Evolutionary conservation across 306 rosid species (phyloP), one percentile per base, ranked within the genome.

Genomic region (Prunus kanzakura): DNA sequence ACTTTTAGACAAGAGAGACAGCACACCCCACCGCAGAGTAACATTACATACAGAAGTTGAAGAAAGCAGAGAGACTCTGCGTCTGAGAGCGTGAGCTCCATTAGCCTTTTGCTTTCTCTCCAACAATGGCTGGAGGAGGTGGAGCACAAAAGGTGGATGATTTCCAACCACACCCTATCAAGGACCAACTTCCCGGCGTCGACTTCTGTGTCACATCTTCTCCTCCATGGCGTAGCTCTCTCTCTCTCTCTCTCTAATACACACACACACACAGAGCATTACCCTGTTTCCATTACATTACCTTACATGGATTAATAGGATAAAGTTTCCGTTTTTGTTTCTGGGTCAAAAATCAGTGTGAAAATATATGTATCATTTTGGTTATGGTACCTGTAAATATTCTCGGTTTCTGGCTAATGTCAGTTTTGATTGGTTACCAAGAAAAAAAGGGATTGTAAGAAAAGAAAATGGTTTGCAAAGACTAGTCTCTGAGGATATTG

Each of bases 121-220:
- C 29, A 15, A 45, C 79, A 67, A 64, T 66, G 79, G 65, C 73
- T 73, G 84, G 78, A 79, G 47, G 79, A 20, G 29, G 89, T 50
- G 89, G 75, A 45, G 70, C 85, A 3, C 77, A 54, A 5, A 90
- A 89, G 72, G 66, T 1, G 11, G 95, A 84, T 54, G 97, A 90
- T 29, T 87, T 87, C 43, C 86, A 66, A 19, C 97, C 98, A 32
- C 96, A 89, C 78, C 93, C 97, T 1, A 78, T 89, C 10, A 90
- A 84, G 84, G 98, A 92, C 0, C 98, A 95, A 69, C 95, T 92
- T 85, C 93, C 92, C 15, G 93, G 96, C 25, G 85, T 92, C 57
- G 86, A 88, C 70, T 95, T 75, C 88, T 89, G 98, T 69, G 75
- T 94, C 76, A 75, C 80, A 43, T 92, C 97, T 76, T 76, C 91